Evolutionary conservation across 495 filamentous ascomycete genomes (phyloP), one percentile per base, ranked within the genome.

Genomic region (Hypoxylon subgilvum): DNA sequence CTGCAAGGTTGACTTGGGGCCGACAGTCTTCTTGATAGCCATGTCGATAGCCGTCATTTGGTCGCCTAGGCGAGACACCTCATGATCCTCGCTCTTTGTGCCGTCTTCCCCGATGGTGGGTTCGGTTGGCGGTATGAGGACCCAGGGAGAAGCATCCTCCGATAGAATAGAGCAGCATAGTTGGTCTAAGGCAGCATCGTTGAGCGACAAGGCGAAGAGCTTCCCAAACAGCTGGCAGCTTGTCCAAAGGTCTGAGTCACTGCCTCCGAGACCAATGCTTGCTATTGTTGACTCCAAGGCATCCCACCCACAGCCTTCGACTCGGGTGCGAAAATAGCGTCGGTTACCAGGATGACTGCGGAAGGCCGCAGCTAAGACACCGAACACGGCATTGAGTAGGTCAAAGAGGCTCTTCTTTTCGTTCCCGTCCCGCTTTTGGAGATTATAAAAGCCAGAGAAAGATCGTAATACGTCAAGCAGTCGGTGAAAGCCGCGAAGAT

Each of bases 301-400:
- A 49, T 82, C 76, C 85, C 88, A 90, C 6, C 91, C 91, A 46
- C 88, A 88, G n/a, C 83, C 84, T 13, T 85, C 76, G 19, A 92
- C 82, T 51, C 82, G 80, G 54, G 83, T 83, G 43, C 84, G 80
- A 72, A 97, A 97, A 71, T 92, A 96, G 52, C 88, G 84, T 56
- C 85, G 80, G 74, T 97, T 98, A 9, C 92, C 93, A 52, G 86
- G 81, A 72, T 97, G 92, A 13, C 85, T 84, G 39, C 85, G 83
- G 64, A 97, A 82, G 19, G 86, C 85, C 43, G 91, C 87, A 1
- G 88, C 85, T 32, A 97, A 68, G 10, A 91, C 83, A 47, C 81
- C 81, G 32, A 97, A 78, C 8, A 84, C 74, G 45, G 82, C 82
- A 71, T 89, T 87, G 32, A 90, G 74, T 18, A 96, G 74, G 19